These are phyloP conservation scores for Candida tibetensis DNA, from an alignment of 805 yeast species.

Conservation along the genomic window DNA sequence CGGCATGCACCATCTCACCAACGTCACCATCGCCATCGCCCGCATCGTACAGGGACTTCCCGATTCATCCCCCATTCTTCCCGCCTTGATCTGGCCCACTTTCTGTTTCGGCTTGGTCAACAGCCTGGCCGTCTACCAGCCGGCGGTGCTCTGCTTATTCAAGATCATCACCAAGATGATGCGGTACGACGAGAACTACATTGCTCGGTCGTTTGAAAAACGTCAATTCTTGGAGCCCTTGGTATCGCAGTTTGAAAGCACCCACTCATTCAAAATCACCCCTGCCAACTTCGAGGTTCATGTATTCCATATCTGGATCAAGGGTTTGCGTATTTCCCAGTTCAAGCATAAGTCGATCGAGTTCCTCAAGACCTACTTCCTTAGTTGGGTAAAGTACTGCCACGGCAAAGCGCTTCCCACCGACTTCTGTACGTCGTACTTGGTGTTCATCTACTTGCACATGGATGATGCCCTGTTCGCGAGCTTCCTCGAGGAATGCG, in stretches of 20 bases:
- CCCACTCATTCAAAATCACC: conserved; percentile 37
- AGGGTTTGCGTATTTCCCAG: conserved; percentile 60
- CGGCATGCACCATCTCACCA: conserved; percentile 32
- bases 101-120: conserved; percentile 30
- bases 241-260: conserved; percentile 42
- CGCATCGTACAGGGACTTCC: conserved; percentile 50
- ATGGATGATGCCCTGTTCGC: conserved; percentile 24
- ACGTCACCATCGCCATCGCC: conserved; percentile 44
- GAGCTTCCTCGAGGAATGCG: conserved; percentile 21
- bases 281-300: conserved; percentile 50
- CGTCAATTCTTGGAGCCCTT: conserved; percentile 40
- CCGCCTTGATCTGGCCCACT: conserved; percentile 50
- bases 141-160: conserved; percentile 29
- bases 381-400: neutral
- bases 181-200: conserved; percentile 20
- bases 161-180: conserved; percentile 25
- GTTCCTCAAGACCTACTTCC: conserved; percentile 36
- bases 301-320: conserved; percentile 46
- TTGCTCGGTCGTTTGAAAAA: conserved; percentile 28
- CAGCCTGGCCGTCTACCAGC: conserved; percentile 30
- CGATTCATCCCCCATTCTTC: conserved; percentile 42
- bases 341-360: conserved; percentile 48
- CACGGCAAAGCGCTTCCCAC: neutral
- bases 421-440: conserved; percentile 7
- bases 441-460: conserved; percentile 34